Base-by-base conservation (phyloP, 441 rosid genomes). In the Gossypium lobatum region DNA sequence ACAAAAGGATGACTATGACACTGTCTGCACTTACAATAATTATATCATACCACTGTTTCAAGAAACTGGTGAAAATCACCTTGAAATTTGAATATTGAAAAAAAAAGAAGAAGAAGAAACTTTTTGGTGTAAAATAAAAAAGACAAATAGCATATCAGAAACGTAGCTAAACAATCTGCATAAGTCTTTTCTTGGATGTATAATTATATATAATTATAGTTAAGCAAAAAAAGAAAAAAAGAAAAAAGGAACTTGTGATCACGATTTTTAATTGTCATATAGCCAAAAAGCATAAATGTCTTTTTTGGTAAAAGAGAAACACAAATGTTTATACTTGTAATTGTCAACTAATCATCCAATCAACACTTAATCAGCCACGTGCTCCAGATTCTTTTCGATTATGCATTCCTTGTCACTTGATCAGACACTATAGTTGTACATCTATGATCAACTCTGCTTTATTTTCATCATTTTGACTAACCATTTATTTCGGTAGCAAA, bases 1-100 rank as follows among this genome's bases (percentile, higher is more conserved):
- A 71, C 73, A 73, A 75, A 77, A 76, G 55, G 72, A 76, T 78
- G 83, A 83, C 78, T 72, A 18, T 79, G 76, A 76, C 86, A 62
- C 83, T 72, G 39, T 55, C 62, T 58, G 63, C 52, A 71, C 66
- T 73, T 76, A 68, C 64, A 73, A 79, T 84, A 72, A 84, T 83
- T 42, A 83, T 80, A 42, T 37, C 73, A 65, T 10, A 11, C 10
- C 57, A 77, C 80, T 80, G 76, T 61, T 85, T 79, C 64, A 64
- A 21, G 39, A 61, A 64, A 70, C 74, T 67, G 17, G 31, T 61
- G 65, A 61, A 46, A 57, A n/a, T 37, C 34, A 3, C 16, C 31
- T 58, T 21, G 6, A 58, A 58, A 55, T 55, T 20, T 21, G 6
- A 20, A 57, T 57, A 57, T 21, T 25, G 1, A 23, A 20, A 13